Evolutionary conservation across 2,329 filamentous ascomycete genomes (phyloP).

Genomic region (Diaporthe humulicola): DNA sequence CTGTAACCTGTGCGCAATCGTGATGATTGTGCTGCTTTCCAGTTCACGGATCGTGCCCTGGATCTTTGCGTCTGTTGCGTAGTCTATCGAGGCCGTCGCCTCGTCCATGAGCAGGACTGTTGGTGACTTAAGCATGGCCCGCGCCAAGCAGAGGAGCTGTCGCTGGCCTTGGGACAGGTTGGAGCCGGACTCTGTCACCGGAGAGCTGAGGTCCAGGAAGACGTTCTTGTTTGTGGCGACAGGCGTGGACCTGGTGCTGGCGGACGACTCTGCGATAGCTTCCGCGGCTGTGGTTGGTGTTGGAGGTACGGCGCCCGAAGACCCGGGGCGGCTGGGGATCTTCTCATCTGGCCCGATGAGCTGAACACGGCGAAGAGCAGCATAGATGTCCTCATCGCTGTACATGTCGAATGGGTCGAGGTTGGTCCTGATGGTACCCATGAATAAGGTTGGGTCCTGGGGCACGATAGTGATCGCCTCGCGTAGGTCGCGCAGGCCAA

Average conservation of each 20-base stretch:
- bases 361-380: conserved; percentile 87
- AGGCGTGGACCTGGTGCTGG: conserved; percentile 45
- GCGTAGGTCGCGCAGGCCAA: conserved; percentile 93
- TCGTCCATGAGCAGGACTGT: conserved; percentile 99
- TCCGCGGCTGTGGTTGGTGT: conserved; percentile 45
- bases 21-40: conserved; percentile 87
- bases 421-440: conserved; percentile 90
- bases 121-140: conserved; percentile 90
- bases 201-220: conserved; percentile 87
- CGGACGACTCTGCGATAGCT: conserved; percentile 35
- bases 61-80: conserved; percentile 94
- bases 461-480: conserved; percentile 97
- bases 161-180: conserved; percentile 97
- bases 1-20: conserved; percentile 94
- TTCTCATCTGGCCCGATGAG: conserved; percentile 77
- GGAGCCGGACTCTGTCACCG: conserved; percentile 89
- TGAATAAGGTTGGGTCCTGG: conserved; percentile 95
- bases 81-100: conserved; percentile 97
- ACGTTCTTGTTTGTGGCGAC: conserved; percentile 89
- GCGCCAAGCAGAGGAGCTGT: conserved; percentile 92
- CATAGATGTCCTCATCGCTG: conserved; percentile 91
- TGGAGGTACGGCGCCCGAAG: conserved; percentile 38
- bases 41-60: conserved; percentile 96
- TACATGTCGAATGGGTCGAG: conserved; percentile 92
- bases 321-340: conserved; percentile 44